Conservation (phyloP, 495 filamentous ascomycete genomes). For the Daldinia grandis region DNA sequence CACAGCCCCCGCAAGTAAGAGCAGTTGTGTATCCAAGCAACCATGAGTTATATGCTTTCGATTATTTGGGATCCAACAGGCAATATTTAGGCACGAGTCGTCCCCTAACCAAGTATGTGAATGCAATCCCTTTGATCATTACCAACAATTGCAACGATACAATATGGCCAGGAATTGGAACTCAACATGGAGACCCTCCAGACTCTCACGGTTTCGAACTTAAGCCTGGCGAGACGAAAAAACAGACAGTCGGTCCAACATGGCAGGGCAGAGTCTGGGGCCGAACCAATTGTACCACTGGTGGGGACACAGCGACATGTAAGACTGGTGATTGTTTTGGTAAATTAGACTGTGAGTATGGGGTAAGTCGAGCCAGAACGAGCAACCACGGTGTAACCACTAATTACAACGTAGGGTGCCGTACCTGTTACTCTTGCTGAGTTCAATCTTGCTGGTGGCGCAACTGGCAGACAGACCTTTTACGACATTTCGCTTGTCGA, state of each 20-base stretch:
- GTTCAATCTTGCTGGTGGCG: slow-evolving; percentile 71
- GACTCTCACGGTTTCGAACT: slow-evolving; percentile 70
- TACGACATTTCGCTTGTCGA: slow-evolving; percentile 88
- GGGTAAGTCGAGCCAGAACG: slow-evolving; percentile 56
- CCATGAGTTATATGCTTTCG: slow-evolving; percentile 40
- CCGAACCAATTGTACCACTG: slow-evolving; percentile 81
- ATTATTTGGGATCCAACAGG: slow-evolving; percentile 42
- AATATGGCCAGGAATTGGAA: slow-evolving; percentile 76
- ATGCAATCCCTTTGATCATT: slow-evolving; percentile 60
- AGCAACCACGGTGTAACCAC: not conserved
- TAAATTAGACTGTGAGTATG: slow-evolving; percentile 67
- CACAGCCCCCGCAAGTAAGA: slow-evolving; percentile 7
- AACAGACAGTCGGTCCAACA: slow-evolving; percentile 67
- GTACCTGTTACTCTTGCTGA: slow-evolving; percentile 77
- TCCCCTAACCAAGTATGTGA: slow-evolving; percentile 44
- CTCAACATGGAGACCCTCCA: slow-evolving; percentile 71
- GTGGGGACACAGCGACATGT: slow-evolving; percentile 67
- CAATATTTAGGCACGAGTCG: slow-evolving; percentile 34
- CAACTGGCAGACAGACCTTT: slow-evolving; percentile 68
- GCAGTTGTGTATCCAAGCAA: slow-evolving; percentile 44
- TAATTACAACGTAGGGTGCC: slow-evolving; percentile 57
- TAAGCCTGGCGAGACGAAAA: slow-evolving; percentile 54
- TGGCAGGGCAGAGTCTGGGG: slow-evolving; percentile 87
- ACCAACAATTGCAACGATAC: slow-evolving; percentile 72
- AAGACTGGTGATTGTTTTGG: slow-evolving; percentile 77